Percentiles rank a stretch among this genome's conserved stretches.
phyloP scores from a whole-genome alignment of 331 rosid species.

The Malus hybrid region DNA sequence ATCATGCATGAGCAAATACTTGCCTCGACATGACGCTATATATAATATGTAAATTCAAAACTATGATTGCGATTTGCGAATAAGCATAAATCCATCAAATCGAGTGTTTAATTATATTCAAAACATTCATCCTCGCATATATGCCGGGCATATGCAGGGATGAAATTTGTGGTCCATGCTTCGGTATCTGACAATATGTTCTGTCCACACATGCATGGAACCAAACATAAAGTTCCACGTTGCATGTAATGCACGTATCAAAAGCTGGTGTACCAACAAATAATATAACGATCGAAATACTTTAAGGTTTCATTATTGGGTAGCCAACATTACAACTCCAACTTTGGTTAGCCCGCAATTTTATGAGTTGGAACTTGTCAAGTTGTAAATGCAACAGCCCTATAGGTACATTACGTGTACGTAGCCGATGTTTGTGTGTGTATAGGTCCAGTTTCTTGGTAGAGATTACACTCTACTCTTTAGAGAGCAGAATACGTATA shows the following conservation, averaged over 20 bases:
- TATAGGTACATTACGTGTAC: too few species aligned
- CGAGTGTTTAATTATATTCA: neutral
- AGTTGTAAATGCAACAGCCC: neutral
- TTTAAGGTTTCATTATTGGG: neutral
- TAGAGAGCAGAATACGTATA: too few species aligned
- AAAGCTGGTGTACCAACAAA: constrained; percentile 1
- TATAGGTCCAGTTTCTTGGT: too few species aligned
- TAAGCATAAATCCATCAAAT: neutral
- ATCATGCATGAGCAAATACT: constrained; percentile 15
- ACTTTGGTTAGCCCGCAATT: too few species aligned
- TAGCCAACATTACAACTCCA: neutral
- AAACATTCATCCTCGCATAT: constrained; percentile 7
- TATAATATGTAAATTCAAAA: too few species aligned
- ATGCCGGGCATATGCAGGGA: neutral
- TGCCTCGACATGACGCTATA: neutral
- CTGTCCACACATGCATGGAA: neutral
- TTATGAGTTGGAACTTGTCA: too few species aligned
- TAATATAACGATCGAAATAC: neutral
- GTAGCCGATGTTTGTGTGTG: too few species aligned
- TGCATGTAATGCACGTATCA: neutral
- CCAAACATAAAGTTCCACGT: constrained; percentile 11
- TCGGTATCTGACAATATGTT: neutral
- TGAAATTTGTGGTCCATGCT: neutral
- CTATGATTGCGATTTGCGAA: neutral
- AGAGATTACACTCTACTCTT: too few species aligned